Evolutionary conservation across 23 red algal genomes (phyloP).

Genomic region (Cyanidioschyzon merolae): DNA sequence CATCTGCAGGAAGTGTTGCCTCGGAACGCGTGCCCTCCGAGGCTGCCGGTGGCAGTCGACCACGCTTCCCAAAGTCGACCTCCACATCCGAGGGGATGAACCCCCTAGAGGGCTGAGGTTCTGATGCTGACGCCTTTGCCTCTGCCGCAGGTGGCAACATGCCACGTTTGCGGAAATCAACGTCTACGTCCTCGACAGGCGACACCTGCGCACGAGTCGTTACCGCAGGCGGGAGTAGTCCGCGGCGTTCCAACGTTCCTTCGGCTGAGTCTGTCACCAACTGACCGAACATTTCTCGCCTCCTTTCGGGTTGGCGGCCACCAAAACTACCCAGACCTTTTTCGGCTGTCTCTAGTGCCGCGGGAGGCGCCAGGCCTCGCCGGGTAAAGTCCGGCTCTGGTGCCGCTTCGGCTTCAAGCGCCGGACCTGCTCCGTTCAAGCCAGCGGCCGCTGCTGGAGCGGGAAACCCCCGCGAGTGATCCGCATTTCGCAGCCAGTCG

Average conservation of each 20-base stretch:
- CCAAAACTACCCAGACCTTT: background rate
- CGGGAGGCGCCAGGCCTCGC: background rate
- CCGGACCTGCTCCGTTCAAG: background rate
- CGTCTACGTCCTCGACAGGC: background rate
- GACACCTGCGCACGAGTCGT: background rate
- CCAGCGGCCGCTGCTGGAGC: background rate
- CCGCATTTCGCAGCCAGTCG: background rate
- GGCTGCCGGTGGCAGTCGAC: background rate
- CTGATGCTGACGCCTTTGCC: background rate
- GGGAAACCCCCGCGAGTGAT: background rate
- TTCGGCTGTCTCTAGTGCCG: background rate
- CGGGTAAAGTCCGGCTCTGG: conserved; percentile 3
- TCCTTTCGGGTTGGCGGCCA: background rate
- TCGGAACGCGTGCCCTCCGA: too few relatives aligned
- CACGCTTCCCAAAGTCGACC: background rate
- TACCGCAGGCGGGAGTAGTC: background rate
- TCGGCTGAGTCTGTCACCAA: background rate
- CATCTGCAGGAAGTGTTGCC: too few relatives aligned
- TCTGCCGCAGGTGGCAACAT: background rate
- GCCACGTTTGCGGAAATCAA: background rate
- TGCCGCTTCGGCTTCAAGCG: background rate
- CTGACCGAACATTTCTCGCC: background rate
- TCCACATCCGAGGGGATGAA: background rate
- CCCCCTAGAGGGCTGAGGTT: background rate
- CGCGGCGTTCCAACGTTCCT: background rate